These are phyloP conservation scores for Clonostachys byssicola DNA, from an alignment of 2,329 filamentous ascomycete genomes.

Conservation along the genomic window DNA sequence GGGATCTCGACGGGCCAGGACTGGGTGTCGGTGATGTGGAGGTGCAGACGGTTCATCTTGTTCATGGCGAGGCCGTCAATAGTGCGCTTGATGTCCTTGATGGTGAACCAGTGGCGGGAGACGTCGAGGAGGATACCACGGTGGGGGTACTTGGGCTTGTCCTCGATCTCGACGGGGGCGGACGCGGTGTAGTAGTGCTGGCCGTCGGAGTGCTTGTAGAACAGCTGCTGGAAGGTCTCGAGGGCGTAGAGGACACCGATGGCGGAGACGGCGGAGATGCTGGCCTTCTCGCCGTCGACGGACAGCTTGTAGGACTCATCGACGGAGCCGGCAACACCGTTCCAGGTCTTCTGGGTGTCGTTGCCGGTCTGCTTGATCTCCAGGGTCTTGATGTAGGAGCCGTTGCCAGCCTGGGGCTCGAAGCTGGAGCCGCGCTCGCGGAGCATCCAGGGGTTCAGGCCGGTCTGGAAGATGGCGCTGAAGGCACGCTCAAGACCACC, in stretches of 20 bases:
- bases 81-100: conserved; percentile 65
- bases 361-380: conserved; percentile 53
- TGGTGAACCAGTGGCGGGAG: conserved; percentile 65
- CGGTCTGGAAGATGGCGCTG: conserved; percentile 60
- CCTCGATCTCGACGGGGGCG: conserved; percentile 68
- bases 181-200: conserved; percentile 60
- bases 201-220: conserved; percentile 64
- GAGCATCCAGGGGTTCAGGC: conserved; percentile 77
- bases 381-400: conserved; percentile 49
- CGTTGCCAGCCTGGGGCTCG: conserved; percentile 46
- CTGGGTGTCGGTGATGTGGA: conserved; percentile 80
- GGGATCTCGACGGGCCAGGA: conserved; percentile 84
- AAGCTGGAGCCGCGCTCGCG: conserved; percentile 58
- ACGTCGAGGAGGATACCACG: conserved; percentile 79
- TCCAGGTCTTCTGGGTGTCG: conserved; percentile 51
- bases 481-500: conserved; percentile 56
- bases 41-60: conserved; percentile 79
- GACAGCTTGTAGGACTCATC: conserved; percentile 74
- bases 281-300: conserved; percentile 47
- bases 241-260: conserved; percentile 70
- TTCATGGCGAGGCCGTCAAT: conserved; percentile 75
- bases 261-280: conserved; percentile 61
- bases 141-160: conserved; percentile 70
- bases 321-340: conserved; percentile 56
- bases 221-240: conserved; percentile 75